A percentile compares a stretch with the other conserved stretches of the same genome.
These are phyloP conservation scores for Neurospora sp. DNA, from an alignment of 495 filamentous ascomycete genomes.

Conservation along the genomic window DNA sequence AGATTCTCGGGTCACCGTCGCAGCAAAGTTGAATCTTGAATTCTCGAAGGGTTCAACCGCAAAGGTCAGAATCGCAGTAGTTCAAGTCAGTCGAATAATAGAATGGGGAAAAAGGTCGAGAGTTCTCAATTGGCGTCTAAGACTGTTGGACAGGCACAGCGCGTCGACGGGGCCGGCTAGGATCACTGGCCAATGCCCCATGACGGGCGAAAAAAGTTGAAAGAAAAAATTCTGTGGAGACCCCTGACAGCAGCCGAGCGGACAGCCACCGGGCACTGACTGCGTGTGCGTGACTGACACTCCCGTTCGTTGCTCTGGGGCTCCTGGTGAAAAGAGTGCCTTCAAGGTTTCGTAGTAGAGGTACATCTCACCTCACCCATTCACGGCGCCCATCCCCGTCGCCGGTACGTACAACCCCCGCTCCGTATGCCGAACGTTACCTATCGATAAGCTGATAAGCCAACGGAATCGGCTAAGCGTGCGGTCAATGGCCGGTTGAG, in stretches of 20 bases:
- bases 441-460: background rate
- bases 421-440: background rate
- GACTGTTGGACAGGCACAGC: background rate
- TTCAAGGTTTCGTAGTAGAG: background rate
- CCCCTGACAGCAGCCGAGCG: background rate
- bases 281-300: background rate
- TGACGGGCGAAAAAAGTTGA: constrained; percentile 14
- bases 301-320: background rate
- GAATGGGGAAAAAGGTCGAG: constrained; percentile 1
- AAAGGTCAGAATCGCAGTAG: background rate
- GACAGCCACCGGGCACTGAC: background rate
- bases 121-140: background rate
- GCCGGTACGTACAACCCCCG: background rate
- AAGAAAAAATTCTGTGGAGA: constrained; percentile 25
- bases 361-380: background rate
- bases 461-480: background rate
- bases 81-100: background rate
- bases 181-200: constrained; percentile 6
- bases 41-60: background rate
- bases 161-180: background rate
- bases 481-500: background rate
- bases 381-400: background rate
- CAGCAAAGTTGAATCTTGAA: background rate
- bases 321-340: background rate
- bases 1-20: background rate